These are phyloP conservation scores for Dacryopinax spathularia DNA, from an alignment of 768 basidiomycete genomes.

Conservation along the genomic window DNA sequence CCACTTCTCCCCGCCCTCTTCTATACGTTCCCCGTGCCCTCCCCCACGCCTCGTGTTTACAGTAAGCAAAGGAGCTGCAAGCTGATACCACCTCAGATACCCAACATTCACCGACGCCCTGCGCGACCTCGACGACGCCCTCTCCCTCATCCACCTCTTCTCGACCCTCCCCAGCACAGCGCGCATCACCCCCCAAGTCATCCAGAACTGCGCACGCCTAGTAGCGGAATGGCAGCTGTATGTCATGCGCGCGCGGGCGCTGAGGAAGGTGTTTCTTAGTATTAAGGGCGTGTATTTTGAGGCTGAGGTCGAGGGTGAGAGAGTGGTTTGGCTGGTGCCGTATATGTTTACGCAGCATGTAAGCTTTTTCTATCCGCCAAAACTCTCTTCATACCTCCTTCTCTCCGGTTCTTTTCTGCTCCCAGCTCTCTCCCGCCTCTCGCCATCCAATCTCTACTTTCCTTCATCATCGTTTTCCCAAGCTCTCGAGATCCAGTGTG, in stretches of 20 bases:
- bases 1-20: background rate
- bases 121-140: slow-evolving; percentile 90
- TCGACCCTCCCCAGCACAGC: slow-evolving; percentile 78
- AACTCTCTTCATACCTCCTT: background rate
- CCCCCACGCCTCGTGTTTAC: background rate
- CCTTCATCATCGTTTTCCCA: no score
- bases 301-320: slow-evolving; percentile 85
- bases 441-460: background rate
- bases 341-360: slow-evolving; percentile 96
- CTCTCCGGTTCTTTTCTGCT: background rate
- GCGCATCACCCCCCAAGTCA: slow-evolving; percentile 63
- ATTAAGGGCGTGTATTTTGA: slow-evolving; percentile 99
- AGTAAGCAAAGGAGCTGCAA: background rate
- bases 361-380: slow-evolving; percentile 17
- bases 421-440: background rate
- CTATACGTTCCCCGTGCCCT: slow-evolving; percentile 8
- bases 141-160: slow-evolving; percentile 90
- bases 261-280: slow-evolving; percentile 85
- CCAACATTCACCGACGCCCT: slow-evolving; percentile 92
- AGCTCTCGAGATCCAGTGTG: no score
- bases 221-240: slow-evolving; percentile 95
- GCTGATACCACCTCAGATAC: slow-evolving; percentile 42
- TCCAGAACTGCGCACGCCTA: slow-evolving; percentile 80
- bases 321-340: slow-evolving; percentile 88
- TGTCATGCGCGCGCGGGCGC: slow-evolving; percentile 69